Base-by-base conservation (phyloP, 2,329 filamentous ascomycete genomes). In the Cercospora berteroae region DNA sequence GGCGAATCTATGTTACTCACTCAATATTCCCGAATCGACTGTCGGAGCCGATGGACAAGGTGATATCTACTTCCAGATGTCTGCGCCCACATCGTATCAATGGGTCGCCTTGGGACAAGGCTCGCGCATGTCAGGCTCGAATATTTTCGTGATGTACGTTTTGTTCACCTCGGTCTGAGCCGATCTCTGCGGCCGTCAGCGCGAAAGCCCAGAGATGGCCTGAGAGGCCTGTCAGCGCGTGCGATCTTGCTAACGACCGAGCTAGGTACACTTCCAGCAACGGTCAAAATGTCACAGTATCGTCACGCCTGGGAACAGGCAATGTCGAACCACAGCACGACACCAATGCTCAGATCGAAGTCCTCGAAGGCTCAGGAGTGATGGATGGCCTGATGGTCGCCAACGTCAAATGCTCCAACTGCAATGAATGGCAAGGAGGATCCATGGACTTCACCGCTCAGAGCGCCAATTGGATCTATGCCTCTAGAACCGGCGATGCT, bases 101-200 rank as follows among this genome's bases (percentile, higher is more conserved):
- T 89, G 84, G 83, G 81, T 87, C 36, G 84, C 81, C 3, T 75
- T 88, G 3, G 87, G 86, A 7, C 85, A 88, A 74, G 87, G 87
- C 27, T 78, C 71, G 1, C 70, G 75, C 20, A 89, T 88, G 87
- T 70, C 75, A 16, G 83, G 82, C 23, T 76, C 86, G 5, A 87
- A 87, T 74, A 87, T 89, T 57, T 88, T 88, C 73, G 78, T 88
- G 52, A 79, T 87, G 5, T 88, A 50, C 18, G 44, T 50, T 6
- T 50, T 2, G 4, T 4, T 50, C 12, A 7, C 44, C 25, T 25
- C 5, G 44, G 8, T 4, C 10, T 23, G 20, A 25, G 20, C 10
- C 44, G 44, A 20, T 2, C 12, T 12, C 44, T 48, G 18, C 12
- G 18, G 9, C n/a, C 18, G n/a, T 48, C 42, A 9, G 42, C 42